phyloP scores from a whole-genome alignment of 306 rosid species.

The Prunus fruticosa region DNA sequence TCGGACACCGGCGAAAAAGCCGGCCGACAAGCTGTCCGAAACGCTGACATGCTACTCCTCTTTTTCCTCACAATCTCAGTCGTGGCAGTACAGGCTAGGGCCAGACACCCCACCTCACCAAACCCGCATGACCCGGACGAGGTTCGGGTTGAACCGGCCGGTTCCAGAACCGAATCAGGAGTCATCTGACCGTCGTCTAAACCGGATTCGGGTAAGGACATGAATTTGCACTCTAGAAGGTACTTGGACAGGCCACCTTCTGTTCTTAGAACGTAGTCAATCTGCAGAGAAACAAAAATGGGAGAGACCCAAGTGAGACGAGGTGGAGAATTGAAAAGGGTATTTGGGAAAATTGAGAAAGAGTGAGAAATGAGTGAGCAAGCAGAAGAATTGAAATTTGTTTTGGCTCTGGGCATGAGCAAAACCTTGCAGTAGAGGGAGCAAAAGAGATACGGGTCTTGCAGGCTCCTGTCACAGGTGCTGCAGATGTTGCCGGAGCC shows the following conservation, averaged over 20 bases:
- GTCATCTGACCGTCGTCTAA: constrained; percentile 62
- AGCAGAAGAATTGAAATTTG: neutral
- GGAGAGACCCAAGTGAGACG: constrained; percentile 7
- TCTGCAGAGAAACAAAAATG: constrained; percentile 30
- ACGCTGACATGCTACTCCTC: constrained; percentile 42
- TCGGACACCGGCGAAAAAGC: constrained; percentile 21
- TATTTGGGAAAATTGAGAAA: neutral
- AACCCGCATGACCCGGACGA: constrained; percentile 69
- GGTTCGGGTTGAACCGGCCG: constrained; percentile 56
- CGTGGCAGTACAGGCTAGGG: constrained; percentile 66
- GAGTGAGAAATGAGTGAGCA: neutral
- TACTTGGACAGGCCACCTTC: constrained; percentile 48
- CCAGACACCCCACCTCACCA: constrained; percentile 43
- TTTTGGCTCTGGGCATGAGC: too few species aligned
- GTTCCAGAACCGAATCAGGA: constrained; percentile 74
- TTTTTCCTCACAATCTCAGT: constrained; percentile 67
- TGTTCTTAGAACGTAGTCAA: constrained; percentile 44
- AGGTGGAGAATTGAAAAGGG: neutral
- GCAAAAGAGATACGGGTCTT: constrained; percentile 79
- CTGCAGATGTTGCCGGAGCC: constrained; percentile 76
- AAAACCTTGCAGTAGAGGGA: constrained; percentile 93
- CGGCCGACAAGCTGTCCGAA: constrained; percentile 46
- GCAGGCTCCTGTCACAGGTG: constrained; percentile 86
- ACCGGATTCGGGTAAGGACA: constrained; percentile 60
- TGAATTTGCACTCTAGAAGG: constrained; percentile 63